Evolutionary conservation across 1,139 yeast species (phyloP).

Genomic region (Debaryomyces coudertii): DNA sequence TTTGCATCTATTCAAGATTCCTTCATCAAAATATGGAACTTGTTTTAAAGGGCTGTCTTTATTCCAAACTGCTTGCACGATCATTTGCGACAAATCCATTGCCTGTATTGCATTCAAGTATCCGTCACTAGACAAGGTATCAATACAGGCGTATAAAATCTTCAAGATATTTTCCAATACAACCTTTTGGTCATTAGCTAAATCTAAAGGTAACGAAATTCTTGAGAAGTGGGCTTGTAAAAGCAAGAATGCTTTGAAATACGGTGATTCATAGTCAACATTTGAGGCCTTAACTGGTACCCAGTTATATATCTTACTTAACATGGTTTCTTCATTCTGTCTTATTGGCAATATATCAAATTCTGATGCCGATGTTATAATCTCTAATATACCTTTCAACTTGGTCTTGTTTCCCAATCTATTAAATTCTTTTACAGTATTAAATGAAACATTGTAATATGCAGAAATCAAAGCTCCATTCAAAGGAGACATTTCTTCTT

Average conservation of each 20-base stretch:
- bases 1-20: conserved; percentile 60
- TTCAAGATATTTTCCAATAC: conserved; percentile 54
- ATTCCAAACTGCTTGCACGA: conserved; percentile 86
- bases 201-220: conserved; percentile 54
- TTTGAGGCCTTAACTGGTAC: conserved; percentile 59
- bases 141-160: conserved; percentile 70
- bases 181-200: conserved; percentile 56
- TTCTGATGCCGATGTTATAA: conserved; percentile 68
- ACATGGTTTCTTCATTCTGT: conserved; percentile 53
- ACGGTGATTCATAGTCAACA: conserved; percentile 53
- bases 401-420: conserved; percentile 59
- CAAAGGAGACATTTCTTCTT: conserved; percentile 55
- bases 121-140: conserved; percentile 80
- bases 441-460: conserved; percentile 64
- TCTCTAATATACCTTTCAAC: conserved; percentile 65
- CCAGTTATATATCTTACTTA: conserved; percentile 55
- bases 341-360: conserved; percentile 67
- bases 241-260: conserved; percentile 71
- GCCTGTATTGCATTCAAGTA: conserved; percentile 74
- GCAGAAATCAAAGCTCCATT: conserved; percentile 79
- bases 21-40: conserved; percentile 66
- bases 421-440: conserved; percentile 64
- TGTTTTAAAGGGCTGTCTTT: conserved; percentile 80
- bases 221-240: conserved; percentile 84
- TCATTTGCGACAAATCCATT: conserved; percentile 89